Conservation (phyloP, 441 rosid species). For the Monsonia emarginata region DNA sequence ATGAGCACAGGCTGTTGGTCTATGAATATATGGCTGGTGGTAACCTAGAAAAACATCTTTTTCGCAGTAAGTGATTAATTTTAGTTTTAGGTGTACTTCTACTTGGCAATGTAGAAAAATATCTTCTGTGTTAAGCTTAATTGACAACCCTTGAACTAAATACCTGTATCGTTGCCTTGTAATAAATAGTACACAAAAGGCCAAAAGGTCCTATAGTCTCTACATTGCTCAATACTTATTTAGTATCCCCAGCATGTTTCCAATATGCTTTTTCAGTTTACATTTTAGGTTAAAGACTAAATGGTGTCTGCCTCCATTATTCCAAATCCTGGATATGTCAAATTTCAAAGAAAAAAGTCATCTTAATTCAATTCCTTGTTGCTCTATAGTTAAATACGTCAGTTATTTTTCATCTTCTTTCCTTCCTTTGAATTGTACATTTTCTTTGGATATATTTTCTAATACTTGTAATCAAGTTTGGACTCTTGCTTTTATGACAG, state of each 20-base stretch:
- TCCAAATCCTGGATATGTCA: background rate
- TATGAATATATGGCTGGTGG: constrained; percentile 94
- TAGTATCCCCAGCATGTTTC: background rate
- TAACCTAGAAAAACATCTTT: constrained; percentile 89
- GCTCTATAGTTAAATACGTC: background rate
- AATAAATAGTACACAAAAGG: background rate
- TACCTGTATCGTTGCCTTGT: background rate
- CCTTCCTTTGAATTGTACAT: background rate
- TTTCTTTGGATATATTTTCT: background rate
- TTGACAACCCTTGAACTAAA: background rate
- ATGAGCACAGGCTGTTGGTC: constrained; percentile 79
- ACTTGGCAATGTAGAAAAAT: background rate
- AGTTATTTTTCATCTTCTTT: background rate
- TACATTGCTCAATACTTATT: background rate
- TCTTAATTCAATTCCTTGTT: background rate
- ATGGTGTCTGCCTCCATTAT: background rate
- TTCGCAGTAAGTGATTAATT: constrained; percentile 55
- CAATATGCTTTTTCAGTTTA: background rate
- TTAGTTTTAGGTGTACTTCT: background rate
- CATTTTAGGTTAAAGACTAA: background rate
- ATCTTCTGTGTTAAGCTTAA: background rate
- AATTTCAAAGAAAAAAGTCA: background rate
- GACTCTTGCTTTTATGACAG: background rate
- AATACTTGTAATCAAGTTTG: background rate
- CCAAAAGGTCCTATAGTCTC: background rate